phyloP scores from a whole-genome alignment of 495 filamentous ascomycete species.

The Neurospora tetraspora region DNA sequence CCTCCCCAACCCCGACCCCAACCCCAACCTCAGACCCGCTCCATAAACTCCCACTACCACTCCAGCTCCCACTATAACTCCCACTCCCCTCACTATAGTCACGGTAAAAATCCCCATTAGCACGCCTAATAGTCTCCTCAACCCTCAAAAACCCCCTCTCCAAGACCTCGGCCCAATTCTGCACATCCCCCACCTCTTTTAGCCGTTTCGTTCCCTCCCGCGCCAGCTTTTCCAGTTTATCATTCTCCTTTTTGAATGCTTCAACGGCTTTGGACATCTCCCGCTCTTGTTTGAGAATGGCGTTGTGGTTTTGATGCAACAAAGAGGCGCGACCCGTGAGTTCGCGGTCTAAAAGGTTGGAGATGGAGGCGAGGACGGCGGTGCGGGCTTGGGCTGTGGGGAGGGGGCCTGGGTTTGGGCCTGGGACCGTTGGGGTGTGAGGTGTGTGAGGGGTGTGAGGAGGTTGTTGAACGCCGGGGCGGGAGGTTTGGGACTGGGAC shows the following conservation, averaged over 20 bases:
- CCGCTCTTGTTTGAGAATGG: constrained; percentile 61
- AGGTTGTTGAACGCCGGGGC: too few relatives aligned
- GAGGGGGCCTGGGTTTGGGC: too few relatives aligned
- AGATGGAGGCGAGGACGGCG: constrained; percentile 69
- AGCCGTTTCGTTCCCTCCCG: constrained; percentile 59
- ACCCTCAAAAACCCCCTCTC: constrained; percentile 83
- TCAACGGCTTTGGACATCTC: constrained; percentile 56
- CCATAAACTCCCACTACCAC: constrained; percentile 14
- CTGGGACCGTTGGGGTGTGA: too few relatives aligned
- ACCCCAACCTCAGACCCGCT: constrained; percentile 21
- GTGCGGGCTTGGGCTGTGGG: constrained; percentile 51
- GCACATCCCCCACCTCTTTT: constrained; percentile 90
- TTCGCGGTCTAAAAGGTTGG: constrained; percentile 60
- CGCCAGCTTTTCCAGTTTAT: constrained; percentile 56
- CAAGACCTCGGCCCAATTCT: constrained; percentile 96
- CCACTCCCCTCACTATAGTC: constrained; percentile 2
- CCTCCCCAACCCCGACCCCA: not conserved
- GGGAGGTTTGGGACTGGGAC: not conserved
- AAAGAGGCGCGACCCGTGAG: constrained; percentile 63
- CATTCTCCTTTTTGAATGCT: constrained; percentile 60
- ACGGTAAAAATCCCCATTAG: constrained; percentile 36
- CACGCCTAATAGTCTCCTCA: constrained; percentile 74
- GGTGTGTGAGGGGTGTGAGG: too few relatives aligned
- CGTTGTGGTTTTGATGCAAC: constrained; percentile 62
- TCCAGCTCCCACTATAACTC: constrained; percentile 16